These are phyloP conservation scores for Knoxdaviesia proteae DNA, from an alignment of 2,329 filamentous ascomycete genomes.

Conservation along the genomic window DNA sequence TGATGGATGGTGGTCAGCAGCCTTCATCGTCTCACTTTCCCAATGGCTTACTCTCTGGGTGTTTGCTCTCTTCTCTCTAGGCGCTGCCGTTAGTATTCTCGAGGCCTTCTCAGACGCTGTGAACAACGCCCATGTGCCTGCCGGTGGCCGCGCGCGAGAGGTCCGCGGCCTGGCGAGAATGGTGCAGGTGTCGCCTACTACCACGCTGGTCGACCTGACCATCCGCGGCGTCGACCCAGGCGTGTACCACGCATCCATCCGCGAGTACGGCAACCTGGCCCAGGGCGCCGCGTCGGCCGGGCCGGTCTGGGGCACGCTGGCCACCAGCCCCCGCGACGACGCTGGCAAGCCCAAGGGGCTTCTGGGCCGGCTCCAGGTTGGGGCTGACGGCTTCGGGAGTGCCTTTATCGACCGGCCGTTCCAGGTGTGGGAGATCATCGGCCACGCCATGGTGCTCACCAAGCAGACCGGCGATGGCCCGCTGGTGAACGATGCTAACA, in stretches of 20 bases:
- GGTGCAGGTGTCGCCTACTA: slow-evolving; percentile 64
- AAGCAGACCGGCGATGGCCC: slow-evolving; percentile 28
- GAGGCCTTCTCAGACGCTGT: slow-evolving; percentile 52
- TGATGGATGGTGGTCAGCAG: not conserved
- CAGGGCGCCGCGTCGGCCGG: slow-evolving; percentile 67
- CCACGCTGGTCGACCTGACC: slow-evolving; percentile 74
- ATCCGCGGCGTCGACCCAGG: slow-evolving; percentile 66
- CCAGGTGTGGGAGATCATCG: slow-evolving; percentile 91
- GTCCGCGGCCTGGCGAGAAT: slow-evolving; percentile 80
- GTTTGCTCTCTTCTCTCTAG: slow-evolving; percentile 14
- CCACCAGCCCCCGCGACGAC: slow-evolving; percentile 3
- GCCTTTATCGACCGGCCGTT: slow-evolving; percentile 66
- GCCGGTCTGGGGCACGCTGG: slow-evolving; percentile 42
- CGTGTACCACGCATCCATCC: slow-evolving; percentile 63
- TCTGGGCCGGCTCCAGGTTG: slow-evolving; percentile 59
- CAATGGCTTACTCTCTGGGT: not conserved
- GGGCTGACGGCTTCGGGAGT: slow-evolving; percentile 52
- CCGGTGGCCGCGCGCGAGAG: slow-evolving; percentile 23
- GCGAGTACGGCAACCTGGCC: slow-evolving; percentile 73
- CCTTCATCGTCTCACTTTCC: not conserved
- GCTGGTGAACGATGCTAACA: slow-evolving; percentile 59
- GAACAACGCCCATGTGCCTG: slow-evolving; percentile 20
- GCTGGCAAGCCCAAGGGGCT: slow-evolving; percentile 25
- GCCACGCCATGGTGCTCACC: slow-evolving; percentile 74
- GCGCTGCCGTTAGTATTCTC: slow-evolving; percentile 82